Evolutionary conservation across 2,329 filamentous ascomycete genomes (phyloP), one percentile per base, ranked within the genome.

Genomic region (Beauveria medogensis): DNA sequence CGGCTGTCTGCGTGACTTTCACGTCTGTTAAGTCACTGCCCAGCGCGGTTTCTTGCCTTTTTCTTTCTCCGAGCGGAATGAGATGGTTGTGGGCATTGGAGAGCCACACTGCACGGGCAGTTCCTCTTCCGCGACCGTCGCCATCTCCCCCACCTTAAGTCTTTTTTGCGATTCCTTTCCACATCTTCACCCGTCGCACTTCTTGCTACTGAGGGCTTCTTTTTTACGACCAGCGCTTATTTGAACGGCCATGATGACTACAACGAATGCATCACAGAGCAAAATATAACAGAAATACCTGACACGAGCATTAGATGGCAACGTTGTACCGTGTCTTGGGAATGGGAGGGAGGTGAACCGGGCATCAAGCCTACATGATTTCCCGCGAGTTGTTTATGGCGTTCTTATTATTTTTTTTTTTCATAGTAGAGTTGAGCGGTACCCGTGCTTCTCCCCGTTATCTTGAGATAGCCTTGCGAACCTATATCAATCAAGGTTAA

Each of bases 201-300:
- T 24, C 40, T 37, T 34, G n/a, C 28, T 37, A 52, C 40, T 24
- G 40, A 34, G 40, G 40, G 34, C 30, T 43, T 46, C 7, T 30
- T 52, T 59, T 37, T 44, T 46, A 59, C 48, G 56, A 53, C 48
- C 40, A 53, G 47, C 41, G 37, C 51, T 53, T 59, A 46, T 53
- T 59, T 51, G 30, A 28, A 61, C 44, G 52, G 52, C 59, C 30
- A 55, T 50, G 52, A 61, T 50, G 59, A 61, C 22, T 55, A 55
- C 59, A 61, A 61, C 50, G 52, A 60, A 55, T 55, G 59, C 59
- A 61, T 55, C 52, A 61, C 59, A 61, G 59, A 61, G 59, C 59
- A 61, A 60, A 61, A 37, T 61, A 59, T 59, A 48, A 59, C 56
- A 59, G 56, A 53, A 59, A 34, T 18, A 43, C 56, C 26, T 22